Evolutionary conservation across 371 early-diverging fungal species (phyloP).

Genomic region (Lichtheimia ornata): DNA sequence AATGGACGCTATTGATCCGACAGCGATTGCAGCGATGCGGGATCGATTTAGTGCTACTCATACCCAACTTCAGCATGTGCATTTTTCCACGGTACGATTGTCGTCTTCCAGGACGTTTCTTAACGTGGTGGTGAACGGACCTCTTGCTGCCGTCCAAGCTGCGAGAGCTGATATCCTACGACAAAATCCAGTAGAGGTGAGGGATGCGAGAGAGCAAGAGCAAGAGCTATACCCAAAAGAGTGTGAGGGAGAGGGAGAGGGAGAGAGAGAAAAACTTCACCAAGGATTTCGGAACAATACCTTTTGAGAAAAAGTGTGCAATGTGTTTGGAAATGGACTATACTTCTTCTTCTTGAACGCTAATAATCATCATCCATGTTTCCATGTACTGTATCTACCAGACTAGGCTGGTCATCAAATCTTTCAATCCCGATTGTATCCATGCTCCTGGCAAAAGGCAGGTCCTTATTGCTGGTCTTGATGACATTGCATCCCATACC

Average conservation of each 20-base stretch:
- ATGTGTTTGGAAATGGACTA: slow-evolving; percentile 8
- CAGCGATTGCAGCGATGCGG: slow-evolving; percentile 12
- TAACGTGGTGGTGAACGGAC: slow-evolving; percentile 20
- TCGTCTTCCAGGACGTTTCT: slow-evolving; percentile 3
- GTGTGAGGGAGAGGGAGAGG: too few relatives aligned
- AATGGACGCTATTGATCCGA: slow-evolving; percentile 7
- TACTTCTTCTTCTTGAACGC: neutral
- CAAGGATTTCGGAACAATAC: slow-evolving; percentile 8
- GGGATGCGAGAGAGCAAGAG: too few relatives aligned
- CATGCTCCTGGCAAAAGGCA: slow-evolving; percentile 2
- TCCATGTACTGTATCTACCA: neutral
- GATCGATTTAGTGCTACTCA: slow-evolving; percentile 19
- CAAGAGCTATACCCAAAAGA: neutral
- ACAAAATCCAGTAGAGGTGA: slow-evolving; percentile 20
- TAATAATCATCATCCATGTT: too few relatives aligned
- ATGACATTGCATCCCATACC: slow-evolving; percentile 15
- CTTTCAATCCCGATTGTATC: slow-evolving; percentile 14
- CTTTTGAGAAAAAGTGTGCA: neutral
- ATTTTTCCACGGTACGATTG: slow-evolving; percentile 9
- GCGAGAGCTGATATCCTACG: slow-evolving; percentile 22
- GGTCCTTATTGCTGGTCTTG: slow-evolving; percentile 6
- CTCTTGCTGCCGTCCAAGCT: slow-evolving; percentile 7
- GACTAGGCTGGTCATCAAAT: slow-evolving; percentile 13
- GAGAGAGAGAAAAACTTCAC: neutral
- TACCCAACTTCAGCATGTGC: slow-evolving; percentile 12